Evolutionary conservation across 2,329 filamentous ascomycete species (phyloP).

Genomic region (Dactylonectria macrodidyma): DNA sequence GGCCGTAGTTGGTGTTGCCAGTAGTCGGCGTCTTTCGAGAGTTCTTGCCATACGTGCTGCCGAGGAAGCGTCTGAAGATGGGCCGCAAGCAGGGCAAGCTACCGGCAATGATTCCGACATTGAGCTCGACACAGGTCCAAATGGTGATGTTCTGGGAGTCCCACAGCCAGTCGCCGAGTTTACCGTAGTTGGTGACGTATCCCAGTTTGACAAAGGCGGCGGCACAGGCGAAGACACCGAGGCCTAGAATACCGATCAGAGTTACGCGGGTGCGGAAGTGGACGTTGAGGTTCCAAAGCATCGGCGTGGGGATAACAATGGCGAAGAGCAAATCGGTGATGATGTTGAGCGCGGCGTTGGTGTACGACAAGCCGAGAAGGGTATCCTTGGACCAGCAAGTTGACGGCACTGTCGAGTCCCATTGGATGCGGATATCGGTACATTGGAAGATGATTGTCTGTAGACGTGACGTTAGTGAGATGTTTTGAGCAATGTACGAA

Average conservation of each 20-base stretch:
- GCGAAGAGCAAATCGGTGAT: slow-evolving; percentile 58
- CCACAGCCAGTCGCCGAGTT: slow-evolving; percentile 59
- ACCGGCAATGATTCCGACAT: slow-evolving; percentile 56
- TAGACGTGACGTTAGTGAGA: background rate
- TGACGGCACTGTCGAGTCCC: slow-evolving; percentile 57
- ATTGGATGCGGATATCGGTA: slow-evolving; percentile 59
- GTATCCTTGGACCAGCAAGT: slow-evolving; percentile 59
- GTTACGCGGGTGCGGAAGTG: slow-evolving; percentile 57
- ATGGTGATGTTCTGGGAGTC: slow-evolving; percentile 63
- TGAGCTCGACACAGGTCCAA: slow-evolving; percentile 59
- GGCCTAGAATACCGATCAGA: slow-evolving; percentile 57
- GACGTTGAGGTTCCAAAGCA: slow-evolving; percentile 59
- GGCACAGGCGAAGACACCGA: slow-evolving; percentile 62
- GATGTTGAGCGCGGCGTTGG: slow-evolving; percentile 56
- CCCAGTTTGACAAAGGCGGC: slow-evolving; percentile 59
- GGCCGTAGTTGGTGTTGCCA: slow-evolving; percentile 43
- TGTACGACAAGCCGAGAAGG: slow-evolving; percentile 59
- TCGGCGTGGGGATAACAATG: slow-evolving; percentile 54
- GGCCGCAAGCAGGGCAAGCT: slow-evolving; percentile 55
- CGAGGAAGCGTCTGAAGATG: slow-evolving; percentile 52
- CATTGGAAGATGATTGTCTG: slow-evolving; percentile 65
- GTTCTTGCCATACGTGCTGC: slow-evolving; percentile 49
- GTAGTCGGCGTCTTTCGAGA: slow-evolving; percentile 48
- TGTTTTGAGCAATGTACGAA: accelerated
- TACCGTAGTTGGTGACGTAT: slow-evolving; percentile 57